Evolutionary conservation across 2,329 filamentous ascomycete species (phyloP), one percentile per base, ranked within the genome.

Genomic region (Talaromyces verruculosus): DNA sequence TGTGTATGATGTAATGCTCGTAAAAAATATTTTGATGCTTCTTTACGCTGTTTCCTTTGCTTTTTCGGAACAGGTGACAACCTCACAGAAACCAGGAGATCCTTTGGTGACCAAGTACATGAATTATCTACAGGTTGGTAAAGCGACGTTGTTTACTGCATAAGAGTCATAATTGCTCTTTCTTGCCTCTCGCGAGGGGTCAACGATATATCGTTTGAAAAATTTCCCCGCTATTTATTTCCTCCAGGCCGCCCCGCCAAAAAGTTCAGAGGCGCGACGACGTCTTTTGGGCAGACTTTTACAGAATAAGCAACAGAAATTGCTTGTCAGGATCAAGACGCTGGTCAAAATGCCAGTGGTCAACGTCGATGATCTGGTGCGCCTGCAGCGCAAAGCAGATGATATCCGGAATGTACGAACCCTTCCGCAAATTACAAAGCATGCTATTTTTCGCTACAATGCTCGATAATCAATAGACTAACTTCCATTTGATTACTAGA

Each of bases 401-500:
- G 91, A 93, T 79, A 90, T 99, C 76, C 88, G 95, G 83, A 99
- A 99, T 85, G 93, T 96, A 84, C 78, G 87, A 78, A 70, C 72
- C 65, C 10, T 43, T 45, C 10, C 28, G 22, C 57, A 19, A 22
- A 3, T 35, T 35, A 30, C 49, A 19, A 30, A 53, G 28, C 49
- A 5, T 53, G 47, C 47, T 37, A 1, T 22, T 33, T 53, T 35
- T 55, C 5, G 3, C 28, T 13, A 17, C 49, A 55, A 19, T 19
- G 8, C 28, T 35, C 25, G 7, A 28, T 19, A 15, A 43, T 7
- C 0, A 19, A 39, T 25, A 41, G 2, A 43, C 57, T 60, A 4
- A 60, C 37, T 28, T 60, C 6, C 45, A 5, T 17, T n/a, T 45
- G 22, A 22, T 49, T 17, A 39, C 43, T 72, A 93, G 91, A 97